Evolutionary conservation across 2,329 filamentous ascomycete genomes (phyloP).

Genomic region (Colletotrichum theobromicola): DNA sequence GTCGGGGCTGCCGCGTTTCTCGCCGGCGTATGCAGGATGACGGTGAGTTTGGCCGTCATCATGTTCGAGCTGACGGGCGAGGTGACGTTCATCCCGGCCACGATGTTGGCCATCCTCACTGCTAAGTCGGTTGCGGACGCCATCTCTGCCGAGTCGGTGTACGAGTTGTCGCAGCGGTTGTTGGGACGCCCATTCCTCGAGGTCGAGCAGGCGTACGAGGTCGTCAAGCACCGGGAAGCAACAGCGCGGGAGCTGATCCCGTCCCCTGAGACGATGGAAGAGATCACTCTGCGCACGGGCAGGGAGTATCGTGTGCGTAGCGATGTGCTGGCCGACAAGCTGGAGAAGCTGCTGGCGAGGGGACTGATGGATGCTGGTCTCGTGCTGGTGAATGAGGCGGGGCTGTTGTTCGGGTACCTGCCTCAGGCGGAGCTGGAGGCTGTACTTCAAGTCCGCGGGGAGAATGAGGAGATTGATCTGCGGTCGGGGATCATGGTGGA

Average conservation of each 20-base stretch:
- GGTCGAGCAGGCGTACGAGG: conserved; percentile 45
- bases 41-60: conserved; percentile 62
- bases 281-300: conserved; percentile 57
- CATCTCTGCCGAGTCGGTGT: conserved; percentile 58
- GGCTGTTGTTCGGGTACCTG: conserved; percentile 59
- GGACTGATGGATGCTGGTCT: conserved; percentile 63
- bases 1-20: conserved; percentile 64
- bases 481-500: conserved; percentile 38
- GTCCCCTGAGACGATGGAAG: conserved; percentile 57
- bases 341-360: conserved; percentile 49
- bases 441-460: conserved; percentile 41
- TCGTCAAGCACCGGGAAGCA: neutral
- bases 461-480: conserved; percentile 33
- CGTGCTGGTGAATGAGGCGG: conserved; percentile 54
- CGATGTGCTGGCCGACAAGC: conserved; percentile 45
- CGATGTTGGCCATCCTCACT: conserved; percentile 64
- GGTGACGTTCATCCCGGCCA: conserved; percentile 60
- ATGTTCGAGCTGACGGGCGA: conserved; percentile 68
- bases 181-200: conserved; percentile 65
- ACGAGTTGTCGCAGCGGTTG: conserved; percentile 64
- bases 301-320: conserved; percentile 41
- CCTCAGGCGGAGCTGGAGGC: conserved; percentile 59
- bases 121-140: conserved; percentile 64
- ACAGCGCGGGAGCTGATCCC: conserved; percentile 55
- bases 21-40: conserved; percentile 64